phyloP scores from a whole-genome alignment of 2,329 filamentous ascomycete species.

The Fusarium globosum region DNA sequence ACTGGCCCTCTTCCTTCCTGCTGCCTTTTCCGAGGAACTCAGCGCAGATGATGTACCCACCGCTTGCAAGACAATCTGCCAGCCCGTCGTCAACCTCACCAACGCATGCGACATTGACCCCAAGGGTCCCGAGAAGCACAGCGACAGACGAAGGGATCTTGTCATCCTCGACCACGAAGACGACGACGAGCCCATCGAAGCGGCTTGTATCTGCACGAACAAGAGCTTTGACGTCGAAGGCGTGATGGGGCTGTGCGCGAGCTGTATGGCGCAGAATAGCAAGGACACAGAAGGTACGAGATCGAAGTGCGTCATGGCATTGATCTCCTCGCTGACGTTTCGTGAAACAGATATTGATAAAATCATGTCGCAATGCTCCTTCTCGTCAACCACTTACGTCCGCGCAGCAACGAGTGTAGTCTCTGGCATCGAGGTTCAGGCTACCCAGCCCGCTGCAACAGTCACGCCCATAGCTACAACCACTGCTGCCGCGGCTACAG shows the following conservation, averaged over 20 bases:
- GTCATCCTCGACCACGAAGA: neutral
- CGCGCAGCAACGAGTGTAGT: conserved; percentile 1
- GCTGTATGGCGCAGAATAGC: conserved; percentile 1
- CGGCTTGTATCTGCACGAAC: neutral
- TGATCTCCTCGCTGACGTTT: accelerated
- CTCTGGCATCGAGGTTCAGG: neutral
- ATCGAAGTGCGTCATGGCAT: accelerated
- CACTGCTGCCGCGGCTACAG: neutral
- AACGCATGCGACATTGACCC: conserved; percentile 9
- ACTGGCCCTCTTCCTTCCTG: accelerated
- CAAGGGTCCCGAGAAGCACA: neutral
- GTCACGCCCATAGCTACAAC: neutral
- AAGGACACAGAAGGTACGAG: neutral
- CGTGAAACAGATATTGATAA: neutral
- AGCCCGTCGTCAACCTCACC: conserved; percentile 7
- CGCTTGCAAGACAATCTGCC: conserved; percentile 3
- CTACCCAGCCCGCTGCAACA: conserved; percentile 1
- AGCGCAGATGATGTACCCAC: neutral
- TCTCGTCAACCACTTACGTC: neutral
- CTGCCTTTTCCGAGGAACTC: neutral
- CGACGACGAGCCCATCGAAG: neutral
- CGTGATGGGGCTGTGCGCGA: neutral
- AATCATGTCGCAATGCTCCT: conserved; percentile 3
- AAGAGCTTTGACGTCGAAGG: neutral
- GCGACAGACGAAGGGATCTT: neutral